These are phyloP conservation scores for Hyphodiscus hymeniophilus DNA, from an alignment of 495 filamentous ascomycete genomes.

Conservation along the genomic window DNA sequence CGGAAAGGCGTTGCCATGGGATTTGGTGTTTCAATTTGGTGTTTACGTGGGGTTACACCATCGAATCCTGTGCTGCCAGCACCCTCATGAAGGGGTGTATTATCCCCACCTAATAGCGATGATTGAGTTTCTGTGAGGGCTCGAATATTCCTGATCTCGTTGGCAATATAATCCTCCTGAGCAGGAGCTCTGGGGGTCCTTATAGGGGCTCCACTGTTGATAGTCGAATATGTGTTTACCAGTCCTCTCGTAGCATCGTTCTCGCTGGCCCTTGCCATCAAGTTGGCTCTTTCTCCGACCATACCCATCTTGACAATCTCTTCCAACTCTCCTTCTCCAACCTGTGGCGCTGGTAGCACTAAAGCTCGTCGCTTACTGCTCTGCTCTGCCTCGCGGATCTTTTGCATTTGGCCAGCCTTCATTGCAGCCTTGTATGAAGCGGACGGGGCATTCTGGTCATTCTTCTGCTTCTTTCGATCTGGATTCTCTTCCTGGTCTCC, in stretches of 20 bases:
- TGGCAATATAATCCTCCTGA: constrained; percentile 90
- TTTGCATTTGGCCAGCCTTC: constrained; percentile 92
- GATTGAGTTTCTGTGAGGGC: constrained; percentile 92
- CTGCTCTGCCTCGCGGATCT: constrained; percentile 91
- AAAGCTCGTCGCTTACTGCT: constrained; percentile 82
- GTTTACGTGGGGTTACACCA: constrained; percentile 70
- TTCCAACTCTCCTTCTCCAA: constrained; percentile 86
- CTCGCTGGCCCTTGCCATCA: constrained; percentile 66
- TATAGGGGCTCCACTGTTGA: constrained; percentile 80
- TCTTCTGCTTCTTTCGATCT: constrained; percentile 77
- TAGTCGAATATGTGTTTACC: constrained; percentile 71
- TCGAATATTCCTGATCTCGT: constrained; percentile 91
- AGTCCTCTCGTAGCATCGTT: constrained; percentile 80
- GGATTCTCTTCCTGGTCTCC: constrained; percentile 77
- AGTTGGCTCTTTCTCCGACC: constrained; percentile 81
- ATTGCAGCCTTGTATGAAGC: constrained; percentile 79
- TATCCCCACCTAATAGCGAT: constrained; percentile 90
- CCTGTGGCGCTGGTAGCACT: constrained; percentile 78
- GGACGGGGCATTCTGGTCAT: constrained; percentile 69
- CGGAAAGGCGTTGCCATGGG: constrained; percentile 89
- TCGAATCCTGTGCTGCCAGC: constrained; percentile 81
- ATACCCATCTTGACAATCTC: constrained; percentile 99
- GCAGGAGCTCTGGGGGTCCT: constrained; percentile 84
- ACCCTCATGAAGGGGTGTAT: constrained; percentile 79
- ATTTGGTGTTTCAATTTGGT: constrained; percentile 82